phyloP scores from a whole-genome alignment of 108 stramenopile genomes.

The Hondaea fermentalgiana region DNA sequence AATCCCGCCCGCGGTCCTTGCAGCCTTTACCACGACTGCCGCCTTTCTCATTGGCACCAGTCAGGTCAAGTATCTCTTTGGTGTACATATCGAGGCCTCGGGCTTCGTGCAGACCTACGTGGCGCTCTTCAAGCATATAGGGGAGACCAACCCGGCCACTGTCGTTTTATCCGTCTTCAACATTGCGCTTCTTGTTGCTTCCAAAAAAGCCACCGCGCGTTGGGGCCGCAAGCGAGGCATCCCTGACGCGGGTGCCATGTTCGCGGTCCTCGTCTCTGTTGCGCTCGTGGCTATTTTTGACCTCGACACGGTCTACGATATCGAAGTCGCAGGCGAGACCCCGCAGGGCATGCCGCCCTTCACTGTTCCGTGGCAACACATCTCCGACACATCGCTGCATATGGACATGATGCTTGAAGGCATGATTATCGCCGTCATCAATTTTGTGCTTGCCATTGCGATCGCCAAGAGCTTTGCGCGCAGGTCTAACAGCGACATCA shows the following conservation, averaged over 20 bases:
- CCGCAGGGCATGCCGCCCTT: neutral
- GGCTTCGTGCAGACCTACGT: constrained; percentile 13
- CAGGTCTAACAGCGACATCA: neutral
- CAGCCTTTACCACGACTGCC: neutral
- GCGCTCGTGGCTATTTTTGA: neutral
- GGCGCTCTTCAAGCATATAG: neutral
- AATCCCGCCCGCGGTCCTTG: neutral
- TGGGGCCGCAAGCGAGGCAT: neutral
- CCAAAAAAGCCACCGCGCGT: neutral
- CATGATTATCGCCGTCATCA: neutral
- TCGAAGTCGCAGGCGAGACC: neutral
- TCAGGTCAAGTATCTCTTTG: constrained; percentile 15
- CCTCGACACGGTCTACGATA: neutral
- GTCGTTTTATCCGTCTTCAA: neutral
- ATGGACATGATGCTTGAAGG: neutral
- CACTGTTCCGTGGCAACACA: neutral
- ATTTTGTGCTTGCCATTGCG: neutral
- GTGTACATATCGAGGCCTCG: neutral
- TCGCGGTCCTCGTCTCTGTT: neutral
- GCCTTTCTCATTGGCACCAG: constrained; percentile 12
- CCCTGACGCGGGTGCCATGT: neutral
- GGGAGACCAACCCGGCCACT: neutral
- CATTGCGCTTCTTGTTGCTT: neutral
- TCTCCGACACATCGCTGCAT: neutral
- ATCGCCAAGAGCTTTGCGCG: neutral